phyloP scores from a whole-genome alignment of 495 filamentous ascomycete genomes.

The Aspergillus bridgeri region DNA sequence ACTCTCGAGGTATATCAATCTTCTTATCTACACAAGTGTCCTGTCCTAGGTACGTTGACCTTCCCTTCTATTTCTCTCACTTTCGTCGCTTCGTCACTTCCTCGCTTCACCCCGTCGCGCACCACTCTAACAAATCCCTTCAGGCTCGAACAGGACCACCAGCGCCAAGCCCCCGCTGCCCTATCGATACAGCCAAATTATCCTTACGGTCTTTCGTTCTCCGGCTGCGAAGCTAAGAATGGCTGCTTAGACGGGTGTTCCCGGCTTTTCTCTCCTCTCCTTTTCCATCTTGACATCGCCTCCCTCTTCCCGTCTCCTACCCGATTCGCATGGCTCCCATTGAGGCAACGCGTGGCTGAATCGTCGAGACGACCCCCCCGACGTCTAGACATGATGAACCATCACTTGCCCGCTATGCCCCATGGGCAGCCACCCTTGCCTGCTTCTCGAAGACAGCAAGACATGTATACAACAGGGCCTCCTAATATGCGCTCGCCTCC shows the following conservation, averaged over 20 bases:
- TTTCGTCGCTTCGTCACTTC: background rate
- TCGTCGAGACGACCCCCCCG: slow-evolving; percentile 37
- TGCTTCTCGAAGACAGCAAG: slow-evolving; percentile 47
- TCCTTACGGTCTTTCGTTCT: background rate
- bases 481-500: slow-evolving; percentile 45
- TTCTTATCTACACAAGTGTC: background rate
- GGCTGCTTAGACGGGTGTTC: slow-evolving; percentile 34
- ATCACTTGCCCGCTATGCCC: slow-evolving; percentile 50
- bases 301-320: slow-evolving; percentile 21
- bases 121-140: slow-evolving; percentile 1
- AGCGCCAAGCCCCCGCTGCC: slow-evolving; percentile 4
- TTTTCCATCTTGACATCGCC: slow-evolving; percentile 19
- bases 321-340: slow-evolving; percentile 44
- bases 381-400: slow-evolving; percentile 51
- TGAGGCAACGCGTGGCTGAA: slow-evolving; percentile 44
- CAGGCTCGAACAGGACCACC: slow-evolving; percentile 7
- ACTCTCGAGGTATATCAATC: slow-evolving; percentile 3
- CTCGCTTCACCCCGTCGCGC: background rate
- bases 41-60: slow-evolving; percentile 1
- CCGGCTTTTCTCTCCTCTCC: slow-evolving; percentile 20
- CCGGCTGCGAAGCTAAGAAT: slow-evolving; percentile 27
- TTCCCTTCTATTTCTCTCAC: background rate
- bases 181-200: background rate
- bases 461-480: slow-evolving; percentile 44
- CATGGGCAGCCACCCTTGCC: slow-evolving; percentile 55